Evolutionary conservation across 2,329 filamentous ascomycete species (phyloP), one percentile per base, ranked within the genome.

Genomic region (Colletotrichum australisinense): DNA sequence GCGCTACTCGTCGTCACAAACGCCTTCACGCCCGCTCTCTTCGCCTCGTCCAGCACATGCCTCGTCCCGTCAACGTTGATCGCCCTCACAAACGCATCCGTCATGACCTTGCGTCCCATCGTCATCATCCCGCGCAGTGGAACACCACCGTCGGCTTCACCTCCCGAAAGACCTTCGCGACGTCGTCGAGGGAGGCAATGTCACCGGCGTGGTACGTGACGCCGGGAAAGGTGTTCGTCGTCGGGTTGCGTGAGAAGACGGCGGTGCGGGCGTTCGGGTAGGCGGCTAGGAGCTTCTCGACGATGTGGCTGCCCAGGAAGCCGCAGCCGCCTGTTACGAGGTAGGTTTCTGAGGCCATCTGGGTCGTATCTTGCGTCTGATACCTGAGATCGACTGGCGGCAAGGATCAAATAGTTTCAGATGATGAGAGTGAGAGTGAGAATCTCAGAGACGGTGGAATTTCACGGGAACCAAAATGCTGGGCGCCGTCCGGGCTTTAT

Each of bases 1-100:
- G 88, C 87, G 72, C 87, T 90, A 77, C 89, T 91, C 24, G 91
- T 93, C 79, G 91, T 92, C 56, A 93, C 88, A 73, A 93, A 88
- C 0, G 86, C 89, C 77, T 85, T 88, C 71, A 89, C 90, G 2
- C 69, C 74, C 42, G 84, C 83, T 12, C 22, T 24, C 75, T 84
- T 83, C 9, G 88, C 85, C 14, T 88, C 88, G 9, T 88, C 85
- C 26, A 93, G 81, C 30, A 93, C 81, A 60, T 90, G 89, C 73
- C 83, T 83, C 12, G 92, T 93, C 22, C 92, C 92, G 19, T 89
- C 86, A 19, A 92, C 88, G 79, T 93, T 93, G 63, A 93, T 86
- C 66, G 86, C 86, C 75, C 86, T 87, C 69, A 92, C 84, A 46
- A 86, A 80, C 35, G 84, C 81, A 73, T 86, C 84, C 16, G 74